Evolutionary conservation across 768 basidiomycete genomes (phyloP).

Genomic region (Mycena vulgaris): DNA sequence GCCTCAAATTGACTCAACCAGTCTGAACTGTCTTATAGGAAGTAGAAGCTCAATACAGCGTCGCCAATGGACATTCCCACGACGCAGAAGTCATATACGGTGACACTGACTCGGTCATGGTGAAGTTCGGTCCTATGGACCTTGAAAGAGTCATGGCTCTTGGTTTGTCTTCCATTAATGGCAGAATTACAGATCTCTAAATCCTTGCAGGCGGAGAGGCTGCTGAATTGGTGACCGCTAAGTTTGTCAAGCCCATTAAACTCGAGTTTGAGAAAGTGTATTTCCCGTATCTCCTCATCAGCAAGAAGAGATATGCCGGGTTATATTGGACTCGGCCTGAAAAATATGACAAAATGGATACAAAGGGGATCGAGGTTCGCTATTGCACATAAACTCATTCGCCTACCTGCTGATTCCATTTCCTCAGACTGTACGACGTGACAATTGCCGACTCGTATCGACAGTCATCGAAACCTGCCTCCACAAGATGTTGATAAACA

Average conservation of each 20-base stretch:
- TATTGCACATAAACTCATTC: neutral
- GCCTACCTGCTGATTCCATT: conserved; percentile 4
- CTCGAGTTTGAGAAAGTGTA: conserved; percentile 99
- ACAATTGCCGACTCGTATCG: conserved; percentile 98
- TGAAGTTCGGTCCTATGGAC: conserved; percentile 94
- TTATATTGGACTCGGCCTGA: conserved; percentile 97
- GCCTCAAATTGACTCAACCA: neutral
- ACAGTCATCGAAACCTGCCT: conserved; percentile 98
- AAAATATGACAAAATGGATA: conserved; percentile 99
- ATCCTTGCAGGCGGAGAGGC: conserved; percentile 85
- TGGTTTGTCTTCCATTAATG: conserved; percentile 64
- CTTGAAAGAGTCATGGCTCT: conserved; percentile 90
- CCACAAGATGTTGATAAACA: conserved; percentile 97
- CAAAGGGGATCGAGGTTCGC: conserved; percentile 97
- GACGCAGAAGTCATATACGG: conserved; percentile 98
- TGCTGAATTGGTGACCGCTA: conserved; percentile 89
- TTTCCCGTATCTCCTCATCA: conserved; percentile 97
- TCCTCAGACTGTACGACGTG: conserved; percentile 92
- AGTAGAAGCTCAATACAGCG: conserved; percentile 90
- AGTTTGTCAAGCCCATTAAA: conserved; percentile 97
- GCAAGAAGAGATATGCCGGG: conserved; percentile 98
- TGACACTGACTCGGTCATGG: conserved; percentile 99
- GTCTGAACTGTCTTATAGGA: conserved; percentile 61
- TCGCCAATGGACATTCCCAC: conserved; percentile 87
- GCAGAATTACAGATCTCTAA: conserved; percentile 2